These are phyloP conservation scores for Neolentinus lepideus DNA, from an alignment of 1,284 basidiomycete species.

Conservation along the genomic window DNA sequence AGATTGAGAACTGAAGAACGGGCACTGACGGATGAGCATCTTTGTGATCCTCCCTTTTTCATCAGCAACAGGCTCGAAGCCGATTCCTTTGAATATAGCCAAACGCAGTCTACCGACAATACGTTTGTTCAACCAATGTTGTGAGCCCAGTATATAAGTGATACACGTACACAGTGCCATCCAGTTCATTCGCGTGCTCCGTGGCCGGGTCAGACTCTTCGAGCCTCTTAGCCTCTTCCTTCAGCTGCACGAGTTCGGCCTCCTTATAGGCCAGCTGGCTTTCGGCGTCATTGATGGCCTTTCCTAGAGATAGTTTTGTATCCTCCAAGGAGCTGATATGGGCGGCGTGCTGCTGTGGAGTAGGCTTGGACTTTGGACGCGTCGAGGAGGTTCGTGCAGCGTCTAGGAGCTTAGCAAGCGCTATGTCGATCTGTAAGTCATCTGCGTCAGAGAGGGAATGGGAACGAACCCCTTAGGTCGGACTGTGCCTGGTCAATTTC, in stretches of 20 bases:
- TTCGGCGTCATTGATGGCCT: slow-evolving; percentile 70
- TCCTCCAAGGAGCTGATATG: slow-evolving; percentile 59
- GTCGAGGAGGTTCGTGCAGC: slow-evolving; percentile 63
- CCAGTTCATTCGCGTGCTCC: slow-evolving; percentile 51
- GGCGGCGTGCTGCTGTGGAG: slow-evolving; percentile 53
- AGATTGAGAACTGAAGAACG: background rate
- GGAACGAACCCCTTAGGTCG: slow-evolving; percentile 46
- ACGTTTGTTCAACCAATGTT: slow-evolving; percentile 4
- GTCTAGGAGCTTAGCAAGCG: slow-evolving; percentile 58
- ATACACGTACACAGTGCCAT: slow-evolving; percentile 54
- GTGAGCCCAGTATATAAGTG: slow-evolving; percentile 4
- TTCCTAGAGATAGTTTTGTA: slow-evolving; percentile 56
- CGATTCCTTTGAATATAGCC: slow-evolving; percentile 59
- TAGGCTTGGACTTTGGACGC: slow-evolving; percentile 59
- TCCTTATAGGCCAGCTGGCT: slow-evolving; percentile 57
- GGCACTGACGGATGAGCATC: slow-evolving; percentile 59
- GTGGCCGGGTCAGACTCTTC: slow-evolving; percentile 65
- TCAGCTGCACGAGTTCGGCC: slow-evolving; percentile 57
- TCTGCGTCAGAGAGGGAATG: background rate
- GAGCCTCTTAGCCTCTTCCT: slow-evolving; percentile 49
- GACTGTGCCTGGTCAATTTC: slow-evolving; percentile 58
- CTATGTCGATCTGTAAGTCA: slow-evolving; percentile 24
- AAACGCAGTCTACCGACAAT: slow-evolving; percentile 44
- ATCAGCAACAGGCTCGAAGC: slow-evolving; percentile 58
- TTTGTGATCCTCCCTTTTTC: slow-evolving; percentile 43